Base-by-base conservation (phyloP, 106 monocot species). In the Hemerocallis citrina region DNA sequence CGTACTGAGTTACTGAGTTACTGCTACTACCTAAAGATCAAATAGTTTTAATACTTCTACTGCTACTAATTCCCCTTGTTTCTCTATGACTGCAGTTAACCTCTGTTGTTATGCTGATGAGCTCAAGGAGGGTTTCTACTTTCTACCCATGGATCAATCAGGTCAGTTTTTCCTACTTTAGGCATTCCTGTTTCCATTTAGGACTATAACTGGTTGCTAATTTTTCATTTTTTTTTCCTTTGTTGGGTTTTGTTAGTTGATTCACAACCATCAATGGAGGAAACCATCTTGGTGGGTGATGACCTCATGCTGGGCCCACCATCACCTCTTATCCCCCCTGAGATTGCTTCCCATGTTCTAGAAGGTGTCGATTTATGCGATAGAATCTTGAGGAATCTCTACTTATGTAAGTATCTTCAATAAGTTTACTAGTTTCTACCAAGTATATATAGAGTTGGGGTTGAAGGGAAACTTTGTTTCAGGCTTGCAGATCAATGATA, bases 401-500 rank as follows among this genome's bases (percentile, higher is more conserved):
- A 79, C 64, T 76, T 98, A 24, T 92, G 88, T 98, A 71, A 88
- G 87, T 77, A 7, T 24, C 59, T 12, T 11, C 5, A 56, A 34
- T n/a, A 12, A n/a, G 3, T 47, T 23, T 47, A 22, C 0, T 19
- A 46, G 41, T 41, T 4, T 0, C 6, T 5, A 7, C 17, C 11
- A 47, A 10, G 0, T 47, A 44, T 5, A 5, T 15, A 31, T 4
- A 20, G 10, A 34, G 20, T 8, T 31, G 15, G 25, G 15, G 28
- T 6, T 12, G 52, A 52, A 41, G 15, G 1, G 2, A 41, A 41
- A 41, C 13, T 10, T 41, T 41, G 3, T 36, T 57, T 35, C 68
- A 98, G 98, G 91, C 68, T 55, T 98, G 58, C 98, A 91, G 67
- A 91, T 98, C 38, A 92, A 98, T 80, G 98, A 91, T 54, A 85